Conservation (phyloP, 805 yeast species). For the Brettanomyces nanus region DNA sequence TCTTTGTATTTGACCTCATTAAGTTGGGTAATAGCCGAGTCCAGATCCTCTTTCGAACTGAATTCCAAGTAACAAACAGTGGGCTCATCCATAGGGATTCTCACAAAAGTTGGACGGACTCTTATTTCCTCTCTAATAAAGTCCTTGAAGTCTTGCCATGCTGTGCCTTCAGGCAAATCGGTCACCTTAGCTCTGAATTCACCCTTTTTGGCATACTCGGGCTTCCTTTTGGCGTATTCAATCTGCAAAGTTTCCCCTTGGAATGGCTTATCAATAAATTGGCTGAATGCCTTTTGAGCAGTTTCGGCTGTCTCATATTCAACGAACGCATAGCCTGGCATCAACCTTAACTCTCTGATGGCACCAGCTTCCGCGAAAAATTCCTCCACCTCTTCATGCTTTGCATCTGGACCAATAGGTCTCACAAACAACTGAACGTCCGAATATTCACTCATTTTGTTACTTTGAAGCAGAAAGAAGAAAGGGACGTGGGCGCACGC, state of each 20-base stretch:
- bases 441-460: conserved; percentile 21
- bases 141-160: conserved; percentile 90
- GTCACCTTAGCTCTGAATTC: conserved; percentile 64
- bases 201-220: conserved; percentile 51
- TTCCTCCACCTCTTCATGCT: conserved; percentile 51
- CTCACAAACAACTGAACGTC: conserved; percentile 31
- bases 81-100: conserved; percentile 38
- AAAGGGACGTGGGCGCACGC: too few species aligned
- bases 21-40: conserved; percentile 62
- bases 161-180: conserved; percentile 65
- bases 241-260: conserved; percentile 43
- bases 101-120: conserved; percentile 54
- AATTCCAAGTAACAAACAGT: conserved; percentile 47
- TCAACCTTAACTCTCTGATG: conserved; percentile 55
- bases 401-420: conserved; percentile 29
- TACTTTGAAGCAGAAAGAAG: too few species aligned
- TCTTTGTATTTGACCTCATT: conserved; percentile 65
- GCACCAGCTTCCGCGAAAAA: conserved; percentile 62
- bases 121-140: conserved; percentile 71
- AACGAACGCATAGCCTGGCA: conserved; percentile 84
- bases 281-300: conserved; percentile 42
- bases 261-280: conserved; percentile 37
- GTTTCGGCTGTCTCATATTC: conserved; percentile 64
- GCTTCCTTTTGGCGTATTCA: conserved; percentile 48
- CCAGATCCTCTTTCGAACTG: conserved; percentile 63